phyloP scores from a whole-genome alignment of 305 asterid species.

The Striga hermonthica region DNA sequence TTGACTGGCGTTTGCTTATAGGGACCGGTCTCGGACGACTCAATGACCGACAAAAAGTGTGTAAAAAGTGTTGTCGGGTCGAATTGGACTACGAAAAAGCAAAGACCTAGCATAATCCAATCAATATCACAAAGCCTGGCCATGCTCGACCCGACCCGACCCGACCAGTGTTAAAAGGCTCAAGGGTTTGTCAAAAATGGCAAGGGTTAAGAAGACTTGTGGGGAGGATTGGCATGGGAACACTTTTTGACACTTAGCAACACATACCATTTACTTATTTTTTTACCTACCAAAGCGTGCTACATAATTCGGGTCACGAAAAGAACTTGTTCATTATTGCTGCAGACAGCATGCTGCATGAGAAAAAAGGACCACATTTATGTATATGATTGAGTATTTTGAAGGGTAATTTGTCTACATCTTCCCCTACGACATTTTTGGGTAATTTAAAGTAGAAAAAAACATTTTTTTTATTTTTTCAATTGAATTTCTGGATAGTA shows the following conservation, averaged over 20 bases:
- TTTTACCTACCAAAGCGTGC: slow-evolving; percentile 24
- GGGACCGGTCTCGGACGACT: too few relatives aligned
- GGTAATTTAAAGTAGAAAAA: too few relatives aligned
- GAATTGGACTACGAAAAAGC: too few relatives aligned
- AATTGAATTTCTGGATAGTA: too few relatives aligned
- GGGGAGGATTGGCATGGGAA: slow-evolving; percentile 14
- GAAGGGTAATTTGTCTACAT: neutral
- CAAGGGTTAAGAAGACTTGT: slow-evolving; percentile 14
- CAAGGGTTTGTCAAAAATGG: too few relatives aligned
- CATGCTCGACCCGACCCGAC: too few relatives aligned
- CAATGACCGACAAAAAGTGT: too few relatives aligned
- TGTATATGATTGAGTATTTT: neutral
- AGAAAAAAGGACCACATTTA: neutral
- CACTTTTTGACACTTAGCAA: slow-evolving; percentile 22
- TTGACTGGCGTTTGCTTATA: too few relatives aligned
- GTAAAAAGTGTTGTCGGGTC: too few relatives aligned
- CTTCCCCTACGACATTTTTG: neutral
- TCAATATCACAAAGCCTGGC: too few relatives aligned
- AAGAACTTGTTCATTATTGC: slow-evolving; percentile 13
- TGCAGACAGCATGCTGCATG: slow-evolving; percentile 12
- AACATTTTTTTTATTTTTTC: neutral
- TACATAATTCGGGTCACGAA: slow-evolving; percentile 3
- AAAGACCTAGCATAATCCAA: too few relatives aligned
- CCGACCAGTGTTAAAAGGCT: too few relatives aligned
- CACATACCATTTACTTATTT: neutral